Evolutionary conservation across 371 early-diverging fungal genomes (phyloP).

Genomic region (Apophysomyces trapeziformis): DNA sequence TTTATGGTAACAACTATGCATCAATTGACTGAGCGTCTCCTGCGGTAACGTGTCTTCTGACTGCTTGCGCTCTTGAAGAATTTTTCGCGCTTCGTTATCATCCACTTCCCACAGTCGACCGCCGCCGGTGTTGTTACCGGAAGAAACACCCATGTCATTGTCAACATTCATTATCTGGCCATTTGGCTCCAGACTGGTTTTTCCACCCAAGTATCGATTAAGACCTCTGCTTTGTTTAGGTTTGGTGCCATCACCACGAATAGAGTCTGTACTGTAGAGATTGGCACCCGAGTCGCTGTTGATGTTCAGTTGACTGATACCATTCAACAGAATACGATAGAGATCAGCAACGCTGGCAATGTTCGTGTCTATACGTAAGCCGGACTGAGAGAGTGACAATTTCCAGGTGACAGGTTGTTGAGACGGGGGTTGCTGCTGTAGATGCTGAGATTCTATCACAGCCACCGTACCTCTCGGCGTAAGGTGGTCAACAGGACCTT

Average conservation of each 20-base stretch:
- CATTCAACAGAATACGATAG: constrained; percentile 49
- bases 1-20: constrained; percentile 57
- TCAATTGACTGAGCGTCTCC: constrained; percentile 43
- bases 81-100: constrained; percentile 51
- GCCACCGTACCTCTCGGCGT: constrained; percentile 14
- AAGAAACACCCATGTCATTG: not conserved
- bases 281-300: constrained; percentile 43
- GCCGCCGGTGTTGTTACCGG: not conserved
- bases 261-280: constrained; percentile 41
- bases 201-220: constrained; percentile 14
- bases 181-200: not conserved
- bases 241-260: constrained; percentile 20
- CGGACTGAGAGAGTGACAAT: constrained; percentile 52
- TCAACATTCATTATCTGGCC: not conserved
- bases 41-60: constrained; percentile 36
- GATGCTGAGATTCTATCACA: constrained; percentile 14
- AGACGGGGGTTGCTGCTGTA: not conserved
- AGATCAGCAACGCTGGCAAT: constrained; percentile 55
- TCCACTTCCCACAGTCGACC: constrained; percentile 58
- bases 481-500: constrained; percentile 6
- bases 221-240: constrained; percentile 13
- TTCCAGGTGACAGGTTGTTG: constrained; percentile 52
- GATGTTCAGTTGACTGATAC: constrained; percentile 53
- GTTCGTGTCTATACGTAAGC: constrained; percentile 54
- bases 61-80: constrained; percentile 38